Conservation (phyloP, 805 yeast species). For the Candida tallmaniae region DNA sequence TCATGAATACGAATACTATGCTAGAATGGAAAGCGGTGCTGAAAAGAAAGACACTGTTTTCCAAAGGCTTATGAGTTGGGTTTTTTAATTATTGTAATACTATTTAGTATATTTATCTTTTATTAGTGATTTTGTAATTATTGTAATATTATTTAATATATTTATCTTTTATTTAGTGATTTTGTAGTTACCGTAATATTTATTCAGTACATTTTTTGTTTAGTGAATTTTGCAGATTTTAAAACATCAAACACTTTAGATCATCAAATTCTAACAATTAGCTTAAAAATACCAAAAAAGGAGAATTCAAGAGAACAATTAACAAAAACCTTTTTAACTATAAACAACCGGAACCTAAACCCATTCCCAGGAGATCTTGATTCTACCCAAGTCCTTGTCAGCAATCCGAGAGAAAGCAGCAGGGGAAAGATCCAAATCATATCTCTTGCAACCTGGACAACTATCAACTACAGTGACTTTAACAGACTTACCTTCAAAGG, state of each 20-base stretch:
- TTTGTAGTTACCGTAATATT: too few species aligned
- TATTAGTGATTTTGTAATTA: conserved; percentile 14
- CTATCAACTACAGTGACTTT: conserved; percentile 54
- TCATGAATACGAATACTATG: conserved; percentile 42
- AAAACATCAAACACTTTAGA: too few species aligned
- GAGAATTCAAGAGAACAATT: too few species aligned
- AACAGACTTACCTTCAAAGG: conserved; percentile 47
- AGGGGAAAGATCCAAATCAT: conserved; percentile 59
- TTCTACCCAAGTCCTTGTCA: conserved; percentile 48
- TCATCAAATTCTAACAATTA: too few species aligned
- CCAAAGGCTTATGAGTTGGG: conserved; percentile 16
- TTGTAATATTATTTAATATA: too few species aligned
- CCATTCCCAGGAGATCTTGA: conserved; percentile 47
- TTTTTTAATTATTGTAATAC: conserved; percentile 17
- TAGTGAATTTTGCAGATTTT: too few species aligned
- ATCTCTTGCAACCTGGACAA: conserved; percentile 49
- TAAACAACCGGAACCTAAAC: not conserved
- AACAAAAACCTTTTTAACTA: not conserved
- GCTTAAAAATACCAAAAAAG: too few species aligned
- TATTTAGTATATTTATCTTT: not conserved
- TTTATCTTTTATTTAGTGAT: conserved; percentile 8
- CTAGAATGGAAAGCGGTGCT: conserved; percentile 25
- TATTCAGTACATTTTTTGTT: not conserved
- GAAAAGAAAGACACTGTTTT: conserved; percentile 1
- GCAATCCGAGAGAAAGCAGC: conserved; percentile 52